Base-by-base conservation (phyloP, 352 stramenopile species). In the Plasmopara viticola region DNA sequence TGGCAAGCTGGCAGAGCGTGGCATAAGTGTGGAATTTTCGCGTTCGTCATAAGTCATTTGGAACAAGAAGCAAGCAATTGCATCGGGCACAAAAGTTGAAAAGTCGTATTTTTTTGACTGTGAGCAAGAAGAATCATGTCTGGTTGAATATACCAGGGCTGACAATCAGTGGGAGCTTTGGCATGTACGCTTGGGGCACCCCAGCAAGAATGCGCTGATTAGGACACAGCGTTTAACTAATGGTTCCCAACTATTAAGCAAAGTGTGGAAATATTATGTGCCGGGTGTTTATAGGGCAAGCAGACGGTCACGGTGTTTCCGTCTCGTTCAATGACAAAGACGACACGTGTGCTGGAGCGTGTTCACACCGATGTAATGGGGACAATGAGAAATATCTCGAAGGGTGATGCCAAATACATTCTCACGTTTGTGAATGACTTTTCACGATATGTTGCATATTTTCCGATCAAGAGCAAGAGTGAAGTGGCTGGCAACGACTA, bases 21-120 rank as follows among this genome's bases (percentile, higher is more conserved):
- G 37, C 1, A 41, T 41, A 5, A 41, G 37, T 17, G 4, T 41
- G 5, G 6, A 17, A 6, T 41, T 41, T 41, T 41, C 37, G 37
- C 6, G 6, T 41, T 41, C 1, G 9, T 41, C 6, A 15, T 41
- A 6, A 1, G 31, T 35, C 10, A 35, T 35, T 12, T 35, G 31
- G 10, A 41, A 41, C 37, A 41, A 41, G 13, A 6, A 41, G 4
- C 13, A 41, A 15, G 45, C 28, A 25, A 35, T 59, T 9, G 40
- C 48, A 6, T 40, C 28, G 10, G 43, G 47, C 0, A 62, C 47
- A 35, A 54, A 44, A 17, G 4, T 49, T 12, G 54, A 49, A 8
- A 60, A 60, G 17, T 15, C 45, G 18, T 64, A 55, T 37, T 7
- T 53, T 38, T 6, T 64, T 3, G 53, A 58, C 28, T 60, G 33